Conservation (phyloP, 805 yeast species). For the Jamesozyma spencerorum region DNA sequence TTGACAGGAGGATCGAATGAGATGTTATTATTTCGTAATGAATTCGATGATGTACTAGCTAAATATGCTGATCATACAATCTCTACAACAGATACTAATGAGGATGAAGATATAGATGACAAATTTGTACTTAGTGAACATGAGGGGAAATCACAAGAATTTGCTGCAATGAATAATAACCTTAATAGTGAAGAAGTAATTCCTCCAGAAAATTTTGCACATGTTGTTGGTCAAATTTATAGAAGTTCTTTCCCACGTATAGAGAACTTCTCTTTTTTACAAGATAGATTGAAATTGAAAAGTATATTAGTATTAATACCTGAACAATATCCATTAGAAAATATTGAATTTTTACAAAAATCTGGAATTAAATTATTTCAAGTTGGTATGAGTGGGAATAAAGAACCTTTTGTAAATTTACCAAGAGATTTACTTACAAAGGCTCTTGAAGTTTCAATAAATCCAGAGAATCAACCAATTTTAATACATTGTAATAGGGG, state of each 20-base stretch:
- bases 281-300: conserved; percentile 48
- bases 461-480: conserved; percentile 86
- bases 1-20: not conserved
- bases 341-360: conserved; percentile 49
- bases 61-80: conserved; percentile 9
- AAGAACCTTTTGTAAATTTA: conserved; percentile 83
- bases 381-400: conserved; percentile 90
- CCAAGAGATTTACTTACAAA: conserved; percentile 59
- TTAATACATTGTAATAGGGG: conserved; percentile 94
- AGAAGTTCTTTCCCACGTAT: conserved; percentile 84
- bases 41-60: conserved; percentile 11
- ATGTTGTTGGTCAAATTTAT: conserved; percentile 70
- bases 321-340: conserved; percentile 81
- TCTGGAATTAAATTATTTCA: conserved; percentile 67
- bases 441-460: conserved; percentile 70
- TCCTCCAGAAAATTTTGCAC: conserved; percentile 88
- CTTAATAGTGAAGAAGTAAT: conserved; percentile 14
- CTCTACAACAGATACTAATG: conserved; percentile 4
- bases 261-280: conserved; percentile 67
- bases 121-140: conserved; percentile 17
- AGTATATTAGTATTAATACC: conserved; percentile 79
- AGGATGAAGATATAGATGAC: conserved; percentile 20
- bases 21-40: conserved; percentile 4
- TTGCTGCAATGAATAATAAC: conserved; percentile 2
- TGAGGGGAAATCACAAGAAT: conserved; percentile 11